A percentile compares a stretch with the other conserved stretches of the same genome.
Evolutionary conservation across 2,329 filamentous ascomycete species (phyloP).

Genomic region (Monosporascus cannonballus): DNA sequence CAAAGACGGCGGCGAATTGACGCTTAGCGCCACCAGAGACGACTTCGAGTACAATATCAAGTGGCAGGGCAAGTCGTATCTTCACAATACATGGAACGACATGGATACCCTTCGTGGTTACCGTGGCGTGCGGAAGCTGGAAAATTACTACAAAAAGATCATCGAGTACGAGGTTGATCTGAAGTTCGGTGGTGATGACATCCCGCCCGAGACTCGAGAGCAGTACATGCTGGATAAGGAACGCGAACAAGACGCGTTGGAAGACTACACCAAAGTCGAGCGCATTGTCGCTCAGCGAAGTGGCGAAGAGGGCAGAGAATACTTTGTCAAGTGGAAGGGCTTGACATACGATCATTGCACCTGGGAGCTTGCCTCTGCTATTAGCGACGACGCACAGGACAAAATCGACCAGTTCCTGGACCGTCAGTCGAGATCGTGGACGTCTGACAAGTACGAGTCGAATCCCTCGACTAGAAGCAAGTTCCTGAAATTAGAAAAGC

Average conservation of each 20-base stretch:
- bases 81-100: conserved; percentile 93
- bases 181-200: conserved; percentile 64
- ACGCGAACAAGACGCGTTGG: conserved; percentile 78
- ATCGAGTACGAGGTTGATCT: conserved; percentile 76
- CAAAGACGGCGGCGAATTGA: conserved; percentile 59
- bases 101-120: conserved; percentile 67
- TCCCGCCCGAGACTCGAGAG: conserved; percentile 79
- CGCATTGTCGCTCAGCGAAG: conserved; percentile 81
- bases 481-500: conserved; percentile 68
- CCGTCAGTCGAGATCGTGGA: conserved; percentile 72
- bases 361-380: conserved; percentile 75
- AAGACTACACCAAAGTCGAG: conserved; percentile 89
- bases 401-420: conserved; percentile 91
- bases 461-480: conserved; percentile 68
- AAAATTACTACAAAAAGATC: conserved; percentile 88
- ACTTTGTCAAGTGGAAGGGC: conserved; percentile 95
- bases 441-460: conserved; percentile 71
- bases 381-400: conserved; percentile 73
- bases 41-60: conserved; percentile 94
- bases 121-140: conserved; percentile 80
- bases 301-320: conserved; percentile 76
- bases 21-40: conserved; percentile 53
- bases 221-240: conserved; percentile 95
- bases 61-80: conserved; percentile 93
- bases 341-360: conserved; percentile 91